These are phyloP conservation scores for Aspergillus udagawae DNA, from an alignment of 2,329 filamentous ascomycete species.

Conservation along the genomic window DNA sequence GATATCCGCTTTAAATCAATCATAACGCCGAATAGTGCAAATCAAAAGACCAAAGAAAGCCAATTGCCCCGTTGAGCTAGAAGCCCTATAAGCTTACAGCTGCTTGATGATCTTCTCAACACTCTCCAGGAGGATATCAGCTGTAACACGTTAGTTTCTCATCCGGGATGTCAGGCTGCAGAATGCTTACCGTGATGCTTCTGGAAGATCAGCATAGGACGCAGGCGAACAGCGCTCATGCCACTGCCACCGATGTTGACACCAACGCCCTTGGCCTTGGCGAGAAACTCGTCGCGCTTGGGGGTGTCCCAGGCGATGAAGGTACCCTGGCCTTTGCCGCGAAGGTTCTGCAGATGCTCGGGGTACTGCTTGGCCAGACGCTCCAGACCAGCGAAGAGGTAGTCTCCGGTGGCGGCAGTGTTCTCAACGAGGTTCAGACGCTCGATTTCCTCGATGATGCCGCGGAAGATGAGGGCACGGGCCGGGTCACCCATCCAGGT, in stretches of 20 bases:
- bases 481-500: slow-evolving; percentile 95
- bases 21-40: slow-evolving; percentile 12
- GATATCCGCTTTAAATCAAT: slow-evolving; percentile 8
- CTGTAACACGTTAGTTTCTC: slow-evolving; percentile 25
- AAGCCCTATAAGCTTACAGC: slow-evolving; percentile 22
- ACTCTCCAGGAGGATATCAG: slow-evolving; percentile 74
- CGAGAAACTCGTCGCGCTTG: slow-evolving; percentile 72
- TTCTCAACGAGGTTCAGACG: slow-evolving; percentile 71
- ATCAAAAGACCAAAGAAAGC: slow-evolving; percentile 5
- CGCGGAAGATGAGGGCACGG: slow-evolving; percentile 77
- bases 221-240: slow-evolving; percentile 67
- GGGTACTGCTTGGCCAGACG: slow-evolving; percentile 67
- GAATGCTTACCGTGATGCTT: slow-evolving; percentile 64
- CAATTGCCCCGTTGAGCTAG: not conserved
- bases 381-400: slow-evolving; percentile 69
- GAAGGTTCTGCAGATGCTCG: slow-evolving; percentile 72
- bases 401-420: slow-evolving; percentile 73
- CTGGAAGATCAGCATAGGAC: slow-evolving; percentile 92
- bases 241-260: slow-evolving; percentile 87
- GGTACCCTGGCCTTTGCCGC: slow-evolving; percentile 83
- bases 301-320: slow-evolving; percentile 91
- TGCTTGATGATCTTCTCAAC: slow-evolving; percentile 68
- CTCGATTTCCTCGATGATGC: slow-evolving; percentile 78
- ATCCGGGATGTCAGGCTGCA: not conserved
- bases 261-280: slow-evolving; percentile 72